Conservation (phyloP, 1,284 basidiomycete species). For the Rhodotorula sp. region DNA sequence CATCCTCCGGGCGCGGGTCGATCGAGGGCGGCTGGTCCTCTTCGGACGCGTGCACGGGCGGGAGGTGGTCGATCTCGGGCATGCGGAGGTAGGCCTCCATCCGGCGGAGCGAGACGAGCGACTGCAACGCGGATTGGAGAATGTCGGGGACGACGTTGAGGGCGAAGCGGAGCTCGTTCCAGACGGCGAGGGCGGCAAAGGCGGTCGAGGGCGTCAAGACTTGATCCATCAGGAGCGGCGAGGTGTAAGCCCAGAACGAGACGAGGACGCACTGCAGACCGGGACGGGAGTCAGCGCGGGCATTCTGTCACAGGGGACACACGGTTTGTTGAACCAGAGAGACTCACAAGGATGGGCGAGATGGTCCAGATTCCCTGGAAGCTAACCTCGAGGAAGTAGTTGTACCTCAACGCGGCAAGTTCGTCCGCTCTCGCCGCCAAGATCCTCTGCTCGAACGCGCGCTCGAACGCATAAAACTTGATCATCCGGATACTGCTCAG, state of each 20-base stretch:
- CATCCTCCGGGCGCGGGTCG: conserved; percentile 47
- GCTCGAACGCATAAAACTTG: conserved; percentile 64
- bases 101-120: conserved; percentile 79
- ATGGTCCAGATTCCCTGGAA: conserved; percentile 77
- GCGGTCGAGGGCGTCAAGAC: conserved; percentile 77
- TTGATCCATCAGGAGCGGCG: conserved; percentile 58
- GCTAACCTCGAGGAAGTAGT: conserved; percentile 74
- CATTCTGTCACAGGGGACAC: neutral
- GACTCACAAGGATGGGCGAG: conserved; percentile 42
- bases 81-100: conserved; percentile 60
- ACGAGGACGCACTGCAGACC: conserved; percentile 48
- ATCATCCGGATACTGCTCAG: conserved; percentile 89
- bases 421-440: conserved; percentile 52
- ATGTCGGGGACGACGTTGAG: conserved; percentile 73
- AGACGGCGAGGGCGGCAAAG: conserved; percentile 74
- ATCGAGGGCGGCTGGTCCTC: conserved; percentile 44
- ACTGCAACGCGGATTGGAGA: conserved; percentile 52
- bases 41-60: neutral
- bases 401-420: neutral
- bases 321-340: neutral
- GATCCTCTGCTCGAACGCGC: conserved; percentile 77
- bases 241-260: conserved; percentile 48
- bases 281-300: neutral
- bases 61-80: conserved; percentile 35
- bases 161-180: conserved; percentile 78